Conservation (phyloP, 2,329 filamentous ascomycete species). For the Ophiostoma piceae region DNA sequence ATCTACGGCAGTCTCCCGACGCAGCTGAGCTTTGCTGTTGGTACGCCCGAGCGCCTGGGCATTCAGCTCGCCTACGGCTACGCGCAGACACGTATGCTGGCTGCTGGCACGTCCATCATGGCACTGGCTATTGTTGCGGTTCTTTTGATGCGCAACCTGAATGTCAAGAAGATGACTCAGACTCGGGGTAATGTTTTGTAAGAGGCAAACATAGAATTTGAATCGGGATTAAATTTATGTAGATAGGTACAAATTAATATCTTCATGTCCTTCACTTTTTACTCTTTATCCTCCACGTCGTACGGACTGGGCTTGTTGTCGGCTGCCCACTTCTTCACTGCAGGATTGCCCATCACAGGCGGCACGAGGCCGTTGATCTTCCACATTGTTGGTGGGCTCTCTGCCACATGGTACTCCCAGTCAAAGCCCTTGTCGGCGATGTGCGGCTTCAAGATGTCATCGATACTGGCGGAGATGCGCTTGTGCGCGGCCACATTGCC, state of each 20-base stretch:
- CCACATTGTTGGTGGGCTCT: conserved; percentile 42
- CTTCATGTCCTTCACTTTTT: not conserved
- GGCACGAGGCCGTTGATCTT: conserved; percentile 36
- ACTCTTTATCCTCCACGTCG: not conserved
- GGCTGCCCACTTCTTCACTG: conserved; percentile 12
- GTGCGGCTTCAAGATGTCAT: conserved; percentile 37
- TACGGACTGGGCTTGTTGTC: conserved; percentile 18
- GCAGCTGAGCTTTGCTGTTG: not conserved
- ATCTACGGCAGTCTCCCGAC: not conserved
- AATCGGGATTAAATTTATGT: not conserved
- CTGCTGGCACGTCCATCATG: conserved; percentile 24
- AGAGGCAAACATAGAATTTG: not conserved
- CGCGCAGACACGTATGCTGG: not conserved
- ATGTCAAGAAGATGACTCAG: conserved; percentile 25
- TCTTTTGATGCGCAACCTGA: conserved; percentile 25
- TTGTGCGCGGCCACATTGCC: conserved; percentile 12
- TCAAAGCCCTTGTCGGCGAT: conserved; percentile 40
- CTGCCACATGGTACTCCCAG: conserved; percentile 41
- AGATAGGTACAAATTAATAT: not conserved
- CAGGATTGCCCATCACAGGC: conserved; percentile 15
- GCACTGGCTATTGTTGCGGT: conserved; percentile 22
- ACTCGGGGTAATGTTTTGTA: conserved; percentile 22
- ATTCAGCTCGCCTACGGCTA: not conserved
- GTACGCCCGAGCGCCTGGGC: not conserved
- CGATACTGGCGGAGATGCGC: conserved; percentile 28